Evolutionary conservation across 257 asterid species (phyloP), one percentile per base, ranked within the genome.

Genomic region (Forsythia viridissima): DNA sequence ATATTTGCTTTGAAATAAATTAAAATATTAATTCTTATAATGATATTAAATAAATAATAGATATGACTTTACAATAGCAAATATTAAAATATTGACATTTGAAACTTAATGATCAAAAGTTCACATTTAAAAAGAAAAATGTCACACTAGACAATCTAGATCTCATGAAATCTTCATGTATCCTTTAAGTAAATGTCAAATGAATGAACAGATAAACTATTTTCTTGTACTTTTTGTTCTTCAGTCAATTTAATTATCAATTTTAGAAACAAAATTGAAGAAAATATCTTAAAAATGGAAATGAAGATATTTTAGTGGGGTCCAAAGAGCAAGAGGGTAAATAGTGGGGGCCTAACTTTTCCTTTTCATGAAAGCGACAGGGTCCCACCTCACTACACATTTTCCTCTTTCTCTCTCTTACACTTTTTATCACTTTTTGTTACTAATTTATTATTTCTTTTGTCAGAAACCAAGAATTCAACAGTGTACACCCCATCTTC

Each of bases 401-500:
- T 73, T 66, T 37, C 70, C 42, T 67, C 76, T 81, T 61, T 77
- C 77, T 77, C 70, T 51, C 77, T 72, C 74, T 80, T 87, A 77
- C 89, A 87, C 90, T 88, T 89, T 89, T 85, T 70, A 81, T 76
- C 77, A 77, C 79, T 65, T 85, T 82, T 87, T 77, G 37, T 70
- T 9, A 76, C 73, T 87, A 83, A 83, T 66, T 69, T 79, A 86
- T 73, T 76, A 30, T 59, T 37, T 43, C 84, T 80, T 30, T 87
- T 89, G 86, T 85, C 85, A 82, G 84, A 85, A 79, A 79, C 69
- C 82, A 73, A 71, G 82, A 78, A 72, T 74, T 75, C 73, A 30
- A 83, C 80, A 84, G 34, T 75, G 74, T 80, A 70, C 24, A 52
- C 10, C 72, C 75, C 79, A 44, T 8, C 41, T 72, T 61, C 75